Evolutionary conservation across 2,329 filamentous ascomycete genomes (phyloP).

Genomic region (Huntiella decipiens): DNA sequence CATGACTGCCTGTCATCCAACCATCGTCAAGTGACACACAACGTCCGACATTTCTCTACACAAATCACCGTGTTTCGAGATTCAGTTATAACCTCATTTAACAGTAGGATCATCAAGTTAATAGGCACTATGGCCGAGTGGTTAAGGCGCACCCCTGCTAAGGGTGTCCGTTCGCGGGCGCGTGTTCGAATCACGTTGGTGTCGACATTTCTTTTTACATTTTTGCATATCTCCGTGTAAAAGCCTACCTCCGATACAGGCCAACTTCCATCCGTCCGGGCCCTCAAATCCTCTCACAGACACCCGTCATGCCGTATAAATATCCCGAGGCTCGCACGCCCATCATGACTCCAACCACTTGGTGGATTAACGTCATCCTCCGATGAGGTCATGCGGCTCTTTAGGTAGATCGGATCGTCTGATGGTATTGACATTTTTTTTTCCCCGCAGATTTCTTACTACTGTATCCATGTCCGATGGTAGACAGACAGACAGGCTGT

Average conservation of each 20-base stretch:
- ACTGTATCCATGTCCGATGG: no score
- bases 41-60: not conserved
- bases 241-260: no score
- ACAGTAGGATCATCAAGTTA: not conserved
- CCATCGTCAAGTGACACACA: no score
- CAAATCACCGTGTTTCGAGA: not conserved
- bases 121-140: constrained; percentile 9
- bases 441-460: no score
- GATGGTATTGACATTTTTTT: no score
- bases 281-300: not conserved
- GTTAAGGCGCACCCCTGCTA: constrained; percentile 11
- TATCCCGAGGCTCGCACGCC: no score
- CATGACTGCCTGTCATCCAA: not conserved
- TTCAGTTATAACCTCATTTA: not conserved
- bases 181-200: constrained; percentile 11
- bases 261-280: no score
- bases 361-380: no score
- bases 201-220: constrained; percentile 4
- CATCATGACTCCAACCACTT: no score
- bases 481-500: no score
- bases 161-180: constrained; percentile 9
- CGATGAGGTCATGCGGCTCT: no score
- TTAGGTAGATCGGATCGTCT: no score
- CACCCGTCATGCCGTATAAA: not conserved
- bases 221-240: not conserved